Evolutionary conservation across 2,329 filamentous ascomycete genomes (phyloP).

Genomic region (Penicillium sp.): DNA sequence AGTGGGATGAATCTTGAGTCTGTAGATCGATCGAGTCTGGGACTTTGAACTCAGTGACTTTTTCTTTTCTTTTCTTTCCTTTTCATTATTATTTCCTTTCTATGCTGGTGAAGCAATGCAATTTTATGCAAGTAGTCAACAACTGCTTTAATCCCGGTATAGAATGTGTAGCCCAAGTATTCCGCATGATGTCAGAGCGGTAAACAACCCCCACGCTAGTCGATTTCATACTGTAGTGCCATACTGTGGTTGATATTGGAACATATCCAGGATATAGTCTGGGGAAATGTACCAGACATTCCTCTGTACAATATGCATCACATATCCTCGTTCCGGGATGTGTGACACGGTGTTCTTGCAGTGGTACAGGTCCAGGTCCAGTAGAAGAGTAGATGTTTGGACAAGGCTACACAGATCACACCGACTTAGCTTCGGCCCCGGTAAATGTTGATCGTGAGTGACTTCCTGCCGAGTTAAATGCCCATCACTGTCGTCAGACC

Average conservation of each 20-base stretch:
- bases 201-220: conserved; percentile 24
- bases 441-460: neutral
- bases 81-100: neutral
- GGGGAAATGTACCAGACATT: neutral
- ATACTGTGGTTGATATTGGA: too few species aligned
- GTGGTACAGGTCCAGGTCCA: neutral
- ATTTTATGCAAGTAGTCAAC: neutral
- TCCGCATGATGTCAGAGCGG: conserved; percentile 13
- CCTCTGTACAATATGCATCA: neutral
- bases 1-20: conserved; percentile 15
- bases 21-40: conserved; percentile 22
- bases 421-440: neutral
- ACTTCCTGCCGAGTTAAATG: neutral
- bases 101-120: neutral
- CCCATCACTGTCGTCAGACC: neutral
- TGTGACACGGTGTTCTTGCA: neutral
- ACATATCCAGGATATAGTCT: neutral
- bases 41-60: neutral
- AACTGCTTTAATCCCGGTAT: neutral
- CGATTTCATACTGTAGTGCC: neutral
- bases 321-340: neutral
- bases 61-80: too few species aligned
- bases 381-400: neutral
- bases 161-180: neutral
- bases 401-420: neutral